These are phyloP conservation scores for Rubroboletus satanas DNA, from an alignment of 768 basidiomycete genomes.

Conservation along the genomic window DNA sequence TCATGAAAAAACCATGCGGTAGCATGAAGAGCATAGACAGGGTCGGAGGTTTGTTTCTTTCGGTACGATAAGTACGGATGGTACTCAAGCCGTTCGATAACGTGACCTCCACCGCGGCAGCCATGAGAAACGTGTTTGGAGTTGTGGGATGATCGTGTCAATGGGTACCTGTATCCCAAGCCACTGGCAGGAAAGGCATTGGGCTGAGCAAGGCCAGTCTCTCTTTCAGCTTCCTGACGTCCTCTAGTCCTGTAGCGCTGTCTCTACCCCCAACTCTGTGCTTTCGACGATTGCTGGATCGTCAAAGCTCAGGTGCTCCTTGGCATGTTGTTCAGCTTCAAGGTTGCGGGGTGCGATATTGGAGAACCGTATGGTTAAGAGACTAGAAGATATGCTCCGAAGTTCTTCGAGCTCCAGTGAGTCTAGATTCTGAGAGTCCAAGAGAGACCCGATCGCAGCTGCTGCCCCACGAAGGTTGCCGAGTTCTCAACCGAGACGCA, in stretches of 20 bases:
- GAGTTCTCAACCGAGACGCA: constrained; percentile 70
- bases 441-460: constrained; percentile 58
- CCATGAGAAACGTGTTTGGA: background rate
- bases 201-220: constrained; percentile 32
- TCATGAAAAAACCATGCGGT: constrained; percentile 1
- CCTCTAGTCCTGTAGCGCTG: constrained; percentile 29
- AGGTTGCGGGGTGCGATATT: constrained; percentile 73
- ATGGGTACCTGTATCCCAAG: background rate
- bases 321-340: constrained; percentile 75
- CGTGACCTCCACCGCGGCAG: background rate
- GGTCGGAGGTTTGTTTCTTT: background rate
- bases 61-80: background rate
- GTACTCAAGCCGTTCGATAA: background rate
- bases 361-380: constrained; percentile 59
- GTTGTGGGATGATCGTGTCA: background rate
- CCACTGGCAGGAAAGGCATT: constrained; percentile 19
- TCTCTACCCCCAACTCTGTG: constrained; percentile 35
- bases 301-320: constrained; percentile 50
- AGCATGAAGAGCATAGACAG: background rate
- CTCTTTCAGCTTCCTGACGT: constrained; percentile 38
- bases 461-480: constrained; percentile 74
- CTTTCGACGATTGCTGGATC: constrained; percentile 32
- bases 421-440: constrained; percentile 34
- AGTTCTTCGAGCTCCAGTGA: constrained; percentile 37
- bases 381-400: constrained; percentile 49